phyloP scores from a whole-genome alignment of 2,329 filamentous ascomycete species.

The Aspergillus quadricinctus region DNA sequence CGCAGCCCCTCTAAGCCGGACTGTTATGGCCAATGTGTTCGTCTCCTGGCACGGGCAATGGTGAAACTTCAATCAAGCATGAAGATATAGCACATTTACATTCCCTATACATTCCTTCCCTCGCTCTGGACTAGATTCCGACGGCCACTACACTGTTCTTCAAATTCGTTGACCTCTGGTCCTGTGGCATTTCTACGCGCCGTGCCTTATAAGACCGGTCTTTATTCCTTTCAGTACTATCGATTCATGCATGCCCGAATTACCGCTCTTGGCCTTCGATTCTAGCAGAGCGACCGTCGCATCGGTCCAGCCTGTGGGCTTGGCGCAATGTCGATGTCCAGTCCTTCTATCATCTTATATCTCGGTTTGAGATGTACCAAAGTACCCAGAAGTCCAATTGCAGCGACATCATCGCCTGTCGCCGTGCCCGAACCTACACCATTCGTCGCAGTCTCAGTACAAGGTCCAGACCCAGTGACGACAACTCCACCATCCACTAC shows the following conservation, averaged over 20 bases:
- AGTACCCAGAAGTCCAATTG: conserved; percentile 13
- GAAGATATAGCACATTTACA: background rate
- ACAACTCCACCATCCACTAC: conserved; percentile 1
- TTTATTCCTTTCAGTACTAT: background rate
- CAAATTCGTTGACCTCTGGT: background rate
- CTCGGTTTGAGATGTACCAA: conserved; percentile 24
- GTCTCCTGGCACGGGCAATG: background rate
- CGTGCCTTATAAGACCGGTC: background rate
- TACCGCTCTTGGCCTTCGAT: background rate
- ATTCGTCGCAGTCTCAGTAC: background rate
- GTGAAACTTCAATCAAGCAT: background rate
- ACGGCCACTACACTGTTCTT: background rate
- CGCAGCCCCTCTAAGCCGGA: conserved; percentile 9
- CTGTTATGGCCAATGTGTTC: conserved; percentile 11
- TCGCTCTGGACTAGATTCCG: background rate
- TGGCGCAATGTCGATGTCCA: conserved; percentile 25
- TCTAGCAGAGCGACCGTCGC: conserved; percentile 4
- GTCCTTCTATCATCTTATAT: conserved; percentile 18
- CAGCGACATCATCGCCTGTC: background rate
- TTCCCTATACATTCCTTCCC: background rate
- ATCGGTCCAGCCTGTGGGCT: conserved; percentile 13
- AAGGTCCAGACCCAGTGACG: conserved; percentile 2
- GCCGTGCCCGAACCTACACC: conserved; percentile 8
- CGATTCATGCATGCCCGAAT: background rate
- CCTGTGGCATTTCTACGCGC: background rate